Percentiles rank a stretch among this genome's conserved stretches.
These are phyloP conservation scores for Purpureocillium takamizusanense DNA, from an alignment of 2,329 filamentous ascomycete species.

Conservation along the genomic window DNA sequence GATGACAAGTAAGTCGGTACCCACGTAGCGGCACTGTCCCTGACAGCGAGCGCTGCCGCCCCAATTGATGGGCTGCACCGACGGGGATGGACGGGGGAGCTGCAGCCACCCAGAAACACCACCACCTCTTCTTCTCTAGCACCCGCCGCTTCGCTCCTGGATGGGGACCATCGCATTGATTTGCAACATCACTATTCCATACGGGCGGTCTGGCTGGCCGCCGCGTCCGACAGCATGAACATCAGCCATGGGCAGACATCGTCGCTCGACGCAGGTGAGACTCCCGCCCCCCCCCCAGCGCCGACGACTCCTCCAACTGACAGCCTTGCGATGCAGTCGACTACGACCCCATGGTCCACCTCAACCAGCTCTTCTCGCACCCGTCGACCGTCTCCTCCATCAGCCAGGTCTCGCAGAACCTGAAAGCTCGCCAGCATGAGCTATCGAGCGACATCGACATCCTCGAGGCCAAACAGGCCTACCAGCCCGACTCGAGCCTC, in stretches of 20 bases:
- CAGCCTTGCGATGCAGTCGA: conserved; percentile 39
- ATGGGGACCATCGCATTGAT: too few species aligned
- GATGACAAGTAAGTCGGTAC: too few species aligned
- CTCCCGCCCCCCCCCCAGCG: neutral
- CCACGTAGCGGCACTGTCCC: too few species aligned
- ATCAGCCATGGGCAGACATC: conserved; percentile 23
- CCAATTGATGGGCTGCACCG: too few species aligned
- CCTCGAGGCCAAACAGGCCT: conserved; percentile 70
- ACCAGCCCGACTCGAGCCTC: conserved; percentile 78
- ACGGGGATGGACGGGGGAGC: too few species aligned
- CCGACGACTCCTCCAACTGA: neutral
- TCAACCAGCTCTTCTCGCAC: conserved; percentile 89
- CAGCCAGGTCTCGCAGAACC: conserved; percentile 60
- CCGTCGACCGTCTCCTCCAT: conserved; percentile 77
- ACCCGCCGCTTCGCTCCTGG: too few species aligned
- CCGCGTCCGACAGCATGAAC: conserved; percentile 23
- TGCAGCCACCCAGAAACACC: neutral
- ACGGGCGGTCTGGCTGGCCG: too few species aligned
- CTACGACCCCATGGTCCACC: conserved; percentile 86
- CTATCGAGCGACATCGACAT: conserved; percentile 68
- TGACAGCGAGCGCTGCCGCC: too few species aligned
- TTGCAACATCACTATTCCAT: too few species aligned
- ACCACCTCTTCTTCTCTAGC: too few species aligned
- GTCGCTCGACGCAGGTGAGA: conserved; percentile 36
- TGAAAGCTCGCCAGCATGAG: conserved; percentile 70